Evolutionary conservation across 352 stramenopile species (phyloP), one percentile per base, ranked within the genome.

Genomic region (Pythium phragmiticola): DNA sequence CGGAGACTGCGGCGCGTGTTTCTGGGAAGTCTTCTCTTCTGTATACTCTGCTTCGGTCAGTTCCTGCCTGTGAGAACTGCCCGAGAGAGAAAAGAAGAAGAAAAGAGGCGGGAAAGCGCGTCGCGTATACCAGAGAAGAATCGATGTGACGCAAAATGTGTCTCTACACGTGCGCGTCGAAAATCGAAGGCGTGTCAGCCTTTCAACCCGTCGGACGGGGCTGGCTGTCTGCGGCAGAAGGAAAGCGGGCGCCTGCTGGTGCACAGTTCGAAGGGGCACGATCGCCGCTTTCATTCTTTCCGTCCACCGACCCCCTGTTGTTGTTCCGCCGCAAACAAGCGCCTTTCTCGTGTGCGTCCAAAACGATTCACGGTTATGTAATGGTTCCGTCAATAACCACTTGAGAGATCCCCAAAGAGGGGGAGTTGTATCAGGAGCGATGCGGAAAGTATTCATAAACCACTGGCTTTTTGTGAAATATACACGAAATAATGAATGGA

Each of bases 361-460:
- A 57, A 36, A 37, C 16, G 30, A n/a, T 19, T 43, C 56, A 49
- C 37, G 53, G 53, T 60, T 63, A 47, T 56, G 57, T 63, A 63
- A 65, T 65, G 58, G n/a, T 14, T 13, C 13, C 33, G 55, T 37
- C 46, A 65, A 65, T 59, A 65, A 65, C 58, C 58, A 65, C 58
- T 50, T 2, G 13, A 7, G 19, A 12, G 19, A 26, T 50, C 37
- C 17, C 3, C n/a, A 36, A 11, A n/a, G 26, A 30, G 26, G 26
- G 26, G 26, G 26, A 30, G 3, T 30, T 30, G 26, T 30, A 30
- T 30, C 26, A 5, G 26, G 26, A 3, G n/a, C 5, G 8, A 21
- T 9, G 11, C 23, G 7, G 45, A n/a, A 43, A 61, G 51, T 39
- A 61, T 57, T n/a, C 50, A 70, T 65, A 70, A 70, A 70, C 63